Evolutionary conservation across 768 basidiomycete genomes (phyloP), one percentile per base, ranked within the genome.

Genomic region (Lactifluus subvellereus): DNA sequence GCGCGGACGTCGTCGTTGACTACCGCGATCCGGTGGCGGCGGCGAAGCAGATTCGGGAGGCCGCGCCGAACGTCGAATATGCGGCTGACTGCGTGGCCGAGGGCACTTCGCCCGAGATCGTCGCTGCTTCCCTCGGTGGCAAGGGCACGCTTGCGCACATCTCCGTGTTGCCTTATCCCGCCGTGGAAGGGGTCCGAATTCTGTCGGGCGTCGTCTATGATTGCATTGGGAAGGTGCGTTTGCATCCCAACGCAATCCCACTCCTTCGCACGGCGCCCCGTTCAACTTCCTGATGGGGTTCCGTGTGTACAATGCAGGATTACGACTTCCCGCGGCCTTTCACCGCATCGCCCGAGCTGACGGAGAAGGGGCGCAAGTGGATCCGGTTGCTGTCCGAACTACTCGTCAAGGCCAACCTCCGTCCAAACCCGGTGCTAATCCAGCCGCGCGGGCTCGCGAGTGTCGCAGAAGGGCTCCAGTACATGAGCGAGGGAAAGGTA

Each of bases 1-100:
- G 78, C 11, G 78, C 78, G 11, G 71, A 74, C 52, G 71, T 69
- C 9, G 75, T 76, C 18, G 61, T 72, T 52, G 69, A 74, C 64
- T 69, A 71, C 54, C 38, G 60, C 11, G 67, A 68, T 58, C 58
- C 65, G 18, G 45, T 47, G 30, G 61, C 55, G 9, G 55, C 60
- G 48, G 60, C 33, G 43, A 54, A 60, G 52, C 54, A 64, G 42
- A 59, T 68, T 2, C 49, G 55, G 38, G 58, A 68, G 8, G 54
- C 55, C 27, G 42, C 62, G 7, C 20, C 60, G 18, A 9, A 42
- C 14, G 35, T 57, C 3, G 54, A 62, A 6, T 37, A 55, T 11
- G 64, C 49, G 8, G 22, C 45, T 10, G 64, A 62, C 50, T 55
- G 40, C 35, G 54, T 57, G 22, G 40, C 35, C 45, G 49, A 38